Conservation (phyloP, 2,329 filamentous ascomycete species). For the Trichoderma pleuroti region DNA sequence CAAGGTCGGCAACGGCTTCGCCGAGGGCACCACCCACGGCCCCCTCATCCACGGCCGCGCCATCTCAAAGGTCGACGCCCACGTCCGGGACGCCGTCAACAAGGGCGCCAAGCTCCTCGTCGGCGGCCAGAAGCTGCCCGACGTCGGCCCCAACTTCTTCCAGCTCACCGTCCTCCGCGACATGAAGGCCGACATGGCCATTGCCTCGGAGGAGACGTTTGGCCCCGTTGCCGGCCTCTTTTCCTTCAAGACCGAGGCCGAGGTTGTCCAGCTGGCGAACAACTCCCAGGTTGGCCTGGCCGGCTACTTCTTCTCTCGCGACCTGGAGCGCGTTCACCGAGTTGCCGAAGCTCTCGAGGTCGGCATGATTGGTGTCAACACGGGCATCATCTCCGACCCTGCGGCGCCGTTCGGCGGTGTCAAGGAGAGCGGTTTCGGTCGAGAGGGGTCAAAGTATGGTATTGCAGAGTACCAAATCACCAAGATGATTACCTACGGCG, state of each 20-base stretch:
- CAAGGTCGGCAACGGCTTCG: constrained; percentile 73
- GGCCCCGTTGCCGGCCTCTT: constrained; percentile 90
- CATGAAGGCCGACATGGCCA: constrained; percentile 80
- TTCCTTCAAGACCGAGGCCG: constrained; percentile 81
- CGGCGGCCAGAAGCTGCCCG: constrained; percentile 69
- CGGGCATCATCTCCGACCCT: constrained; percentile 60
- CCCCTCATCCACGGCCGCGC: constrained; percentile 84
- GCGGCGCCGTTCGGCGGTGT: constrained; percentile 71
- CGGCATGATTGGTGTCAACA: constrained; percentile 85
- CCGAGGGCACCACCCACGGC: constrained; percentile 68
- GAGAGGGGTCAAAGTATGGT: constrained; percentile 74
- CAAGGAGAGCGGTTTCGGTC: constrained; percentile 76
- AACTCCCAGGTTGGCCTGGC: constrained; percentile 79
- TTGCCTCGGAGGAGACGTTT: constrained; percentile 89
- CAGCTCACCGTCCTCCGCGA: constrained; percentile 84
- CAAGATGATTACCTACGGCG: constrained; percentile 60
- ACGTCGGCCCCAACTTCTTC: constrained; percentile 82
- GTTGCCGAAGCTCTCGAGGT: constrained; percentile 72
- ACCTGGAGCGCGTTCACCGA: constrained; percentile 57
- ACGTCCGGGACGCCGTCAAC: constrained; percentile 72
- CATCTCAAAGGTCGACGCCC: constrained; percentile 71
- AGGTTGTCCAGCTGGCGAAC: constrained; percentile 84
- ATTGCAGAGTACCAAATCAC: constrained; percentile 72
- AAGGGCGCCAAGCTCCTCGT: constrained; percentile 74
- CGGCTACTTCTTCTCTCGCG: constrained; percentile 83